Base-by-base conservation (phyloP, 495 filamentous ascomycete genomes). In the Penicillium steckii region DNA sequence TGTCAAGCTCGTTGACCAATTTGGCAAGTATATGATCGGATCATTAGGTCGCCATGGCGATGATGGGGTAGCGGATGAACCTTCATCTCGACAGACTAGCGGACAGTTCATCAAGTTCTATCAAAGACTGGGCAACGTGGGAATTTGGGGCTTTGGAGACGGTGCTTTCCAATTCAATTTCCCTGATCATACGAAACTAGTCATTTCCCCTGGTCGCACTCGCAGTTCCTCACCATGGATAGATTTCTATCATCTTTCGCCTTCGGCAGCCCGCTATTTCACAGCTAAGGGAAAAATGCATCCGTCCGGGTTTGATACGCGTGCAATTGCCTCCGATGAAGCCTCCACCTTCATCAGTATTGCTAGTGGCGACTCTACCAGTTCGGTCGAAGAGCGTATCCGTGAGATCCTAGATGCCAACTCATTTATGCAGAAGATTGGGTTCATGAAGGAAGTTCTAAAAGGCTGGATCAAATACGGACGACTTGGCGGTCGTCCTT, bases 141-240 rank as follows among this genome's bases (percentile, higher is more conserved):
- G 90, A 23, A 84, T 91, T 62, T 93, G 93, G 92, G 88, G 85
- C 51, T 96, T 96, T 52, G 81, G 80, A 27, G 90, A 96, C 66
- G 91, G 91, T 1, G 85, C 89, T 57, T 85, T 96, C 60, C 89
- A 93, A 81, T 89, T 96, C 72, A 97, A 98, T 69, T 98, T 97
- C 72, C 91, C 93, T 6, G 94, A 98, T 57, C 94, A 98, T 65
- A 97, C 94, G 24, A 98, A 98, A 66, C 79, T 96, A 22, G 82
- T 95, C 3, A 74, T 96, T 42, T 88, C 89, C 27, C 76, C 82
- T 7, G 83, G 85, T 30, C 89, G 84, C 22, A 86, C 78, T 1
- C 65, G 74, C 48, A 74, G 64, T 49, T 74, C 72, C 1, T 75
- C 74, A 0, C 74, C 73, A 1, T 89, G 86, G 80, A 83, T 90